A percentile compares a stretch with the other conserved stretches of the same genome.
Conservation (phyloP, 495 filamentous ascomycete genomes). For the Neurospora sp. region DNA sequence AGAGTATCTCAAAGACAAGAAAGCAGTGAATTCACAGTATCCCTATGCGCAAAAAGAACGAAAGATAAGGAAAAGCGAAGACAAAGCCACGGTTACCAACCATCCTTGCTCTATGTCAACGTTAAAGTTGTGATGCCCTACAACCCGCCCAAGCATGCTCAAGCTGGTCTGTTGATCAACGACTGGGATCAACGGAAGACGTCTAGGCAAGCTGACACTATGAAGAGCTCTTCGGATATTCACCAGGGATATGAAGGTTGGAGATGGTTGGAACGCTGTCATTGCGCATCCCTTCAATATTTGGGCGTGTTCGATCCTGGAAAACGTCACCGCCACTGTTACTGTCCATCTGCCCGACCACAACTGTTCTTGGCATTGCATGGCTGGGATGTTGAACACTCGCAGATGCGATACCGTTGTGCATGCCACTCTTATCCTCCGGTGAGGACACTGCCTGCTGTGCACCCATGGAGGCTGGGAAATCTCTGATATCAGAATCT, state of each 20-base stretch:
- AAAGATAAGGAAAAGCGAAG: background rate
- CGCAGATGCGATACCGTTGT: background rate
- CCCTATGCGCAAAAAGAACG: background rate
- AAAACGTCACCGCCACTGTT: background rate
- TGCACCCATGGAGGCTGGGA: background rate
- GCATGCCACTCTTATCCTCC: background rate
- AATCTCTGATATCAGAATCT: background rate
- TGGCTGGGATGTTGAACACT: background rate
- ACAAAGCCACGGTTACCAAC: background rate
- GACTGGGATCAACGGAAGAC: background rate
- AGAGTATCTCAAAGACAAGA: background rate
- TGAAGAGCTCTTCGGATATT: constrained; percentile 38
- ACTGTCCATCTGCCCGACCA: background rate
- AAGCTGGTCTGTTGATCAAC: background rate
- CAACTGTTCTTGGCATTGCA: background rate
- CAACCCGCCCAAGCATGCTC: background rate
- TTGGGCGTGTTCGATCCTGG: constrained; percentile 5
- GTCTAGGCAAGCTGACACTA: background rate
- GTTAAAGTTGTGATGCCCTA: background rate
- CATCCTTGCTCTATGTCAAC: background rate
- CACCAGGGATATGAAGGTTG: constrained; percentile 47
- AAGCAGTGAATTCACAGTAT: background rate
- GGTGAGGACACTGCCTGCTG: background rate
- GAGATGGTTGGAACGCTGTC: constrained; percentile 22
- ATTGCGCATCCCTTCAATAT: constrained; percentile 6